phyloP scores from a whole-genome alignment of 2,329 filamentous ascomycete genomes.

The Chaetomium globosum region DNA sequence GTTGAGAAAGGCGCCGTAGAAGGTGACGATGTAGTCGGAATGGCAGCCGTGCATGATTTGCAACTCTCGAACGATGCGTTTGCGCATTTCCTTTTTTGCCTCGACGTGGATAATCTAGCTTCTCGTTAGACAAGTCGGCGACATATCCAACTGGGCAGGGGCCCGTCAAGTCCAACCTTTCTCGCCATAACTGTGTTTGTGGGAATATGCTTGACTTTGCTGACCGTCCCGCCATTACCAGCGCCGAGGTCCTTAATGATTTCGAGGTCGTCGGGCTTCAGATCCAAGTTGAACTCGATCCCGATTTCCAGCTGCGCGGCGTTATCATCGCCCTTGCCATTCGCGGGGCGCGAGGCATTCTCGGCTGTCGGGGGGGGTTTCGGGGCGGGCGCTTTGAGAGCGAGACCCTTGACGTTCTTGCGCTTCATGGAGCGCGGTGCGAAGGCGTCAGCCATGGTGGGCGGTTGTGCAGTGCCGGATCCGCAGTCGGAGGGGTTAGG shows the following conservation, averaged over 20 bases:
- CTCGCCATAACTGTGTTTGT: conserved; percentile 96
- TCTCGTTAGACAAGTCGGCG: conserved; percentile 29
- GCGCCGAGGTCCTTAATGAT: conserved; percentile 92
- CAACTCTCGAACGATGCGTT: conserved; percentile 93
- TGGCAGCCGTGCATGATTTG: conserved; percentile 99
- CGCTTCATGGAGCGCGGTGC: conserved; percentile 87
- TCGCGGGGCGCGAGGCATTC: conserved; percentile 66
- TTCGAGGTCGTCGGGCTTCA: conserved; percentile 88
- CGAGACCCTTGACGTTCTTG: conserved; percentile 97
- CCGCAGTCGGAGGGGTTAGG: not conserved
- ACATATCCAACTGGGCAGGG: not conserved
- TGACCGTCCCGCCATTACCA: conserved; percentile 96
- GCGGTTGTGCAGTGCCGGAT: conserved; percentile 19
- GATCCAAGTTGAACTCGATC: conserved; percentile 92
- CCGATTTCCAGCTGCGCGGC: conserved; percentile 85
- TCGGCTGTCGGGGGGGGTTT: conserved; percentile 73
- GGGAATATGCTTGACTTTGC: conserved; percentile 92
- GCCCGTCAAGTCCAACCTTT: conserved; percentile 65
- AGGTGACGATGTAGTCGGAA: conserved; percentile 94
- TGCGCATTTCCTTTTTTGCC: conserved; percentile 94
- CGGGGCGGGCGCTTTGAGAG: conserved; percentile 76
- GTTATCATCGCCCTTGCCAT: conserved; percentile 60
- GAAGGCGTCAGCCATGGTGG: conserved; percentile 63
- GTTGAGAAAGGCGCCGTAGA: conserved; percentile 96
- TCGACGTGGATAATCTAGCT: conserved; percentile 94